These are phyloP conservation scores for Myriosclerotinia duriaeana DNA, from an alignment of 2,329 filamentous ascomycete genomes.

Conservation along the genomic window DNA sequence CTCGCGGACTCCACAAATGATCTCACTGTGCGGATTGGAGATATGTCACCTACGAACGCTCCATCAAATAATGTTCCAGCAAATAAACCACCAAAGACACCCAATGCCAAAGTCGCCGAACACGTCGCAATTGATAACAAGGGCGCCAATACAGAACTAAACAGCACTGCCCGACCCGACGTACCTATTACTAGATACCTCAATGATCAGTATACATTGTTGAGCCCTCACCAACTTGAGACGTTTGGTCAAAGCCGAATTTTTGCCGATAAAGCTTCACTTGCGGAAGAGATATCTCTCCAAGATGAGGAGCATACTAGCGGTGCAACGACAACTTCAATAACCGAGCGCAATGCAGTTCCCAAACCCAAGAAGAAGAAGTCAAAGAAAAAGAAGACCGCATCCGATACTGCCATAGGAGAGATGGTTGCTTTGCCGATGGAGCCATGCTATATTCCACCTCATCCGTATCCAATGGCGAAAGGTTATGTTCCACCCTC, in stretches of 20 bases:
- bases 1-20: background rate
- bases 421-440: background rate
- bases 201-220: background rate
- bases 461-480: background rate
- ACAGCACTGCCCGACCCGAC: background rate
- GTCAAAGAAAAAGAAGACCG: background rate
- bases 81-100: background rate
- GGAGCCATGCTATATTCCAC: background rate
- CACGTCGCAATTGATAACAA: background rate
- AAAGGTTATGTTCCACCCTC: background rate
- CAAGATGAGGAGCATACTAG: too few species aligned
- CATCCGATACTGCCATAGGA: background rate
- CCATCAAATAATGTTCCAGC: background rate
- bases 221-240: background rate
- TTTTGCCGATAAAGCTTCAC: background rate
- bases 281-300: background rate
- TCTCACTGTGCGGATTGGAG: background rate
- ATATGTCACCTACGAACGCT: too few species aligned
- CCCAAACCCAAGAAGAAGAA: background rate
- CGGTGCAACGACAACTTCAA: too few species aligned
- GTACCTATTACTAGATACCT: background rate
- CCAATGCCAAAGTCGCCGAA: too few species aligned
- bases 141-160: background rate
- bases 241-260: background rate
- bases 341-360: background rate